Conservation (phyloP, 495 filamentous ascomycete species). For the Tuber indicum region DNA sequence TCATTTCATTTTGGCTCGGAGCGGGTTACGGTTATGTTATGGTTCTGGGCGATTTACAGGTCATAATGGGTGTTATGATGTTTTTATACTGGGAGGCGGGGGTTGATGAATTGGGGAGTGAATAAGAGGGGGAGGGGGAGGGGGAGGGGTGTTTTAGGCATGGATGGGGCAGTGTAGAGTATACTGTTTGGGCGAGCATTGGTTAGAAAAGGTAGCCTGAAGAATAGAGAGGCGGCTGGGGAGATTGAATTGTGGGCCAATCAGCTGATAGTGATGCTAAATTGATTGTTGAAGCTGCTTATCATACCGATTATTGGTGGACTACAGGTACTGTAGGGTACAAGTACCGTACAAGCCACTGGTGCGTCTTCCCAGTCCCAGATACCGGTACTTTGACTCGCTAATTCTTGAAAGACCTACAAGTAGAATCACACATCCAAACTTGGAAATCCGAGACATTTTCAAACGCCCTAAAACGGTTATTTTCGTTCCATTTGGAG, state of each 20-base stretch:
- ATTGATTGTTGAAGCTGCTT: neutral
- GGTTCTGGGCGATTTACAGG: constrained; percentile 1
- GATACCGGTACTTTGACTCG: neutral
- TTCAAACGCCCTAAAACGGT: neutral
- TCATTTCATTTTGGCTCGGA: neutral
- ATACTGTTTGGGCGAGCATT: neutral
- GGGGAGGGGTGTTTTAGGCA: neutral
- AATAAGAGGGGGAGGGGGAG: neutral
- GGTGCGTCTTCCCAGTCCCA: neutral
- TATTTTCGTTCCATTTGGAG: neutral
- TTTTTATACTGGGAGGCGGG: neutral
- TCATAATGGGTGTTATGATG: neutral
- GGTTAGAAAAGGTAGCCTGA: neutral
- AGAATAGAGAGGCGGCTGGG: neutral
- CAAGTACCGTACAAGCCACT: too few species aligned
- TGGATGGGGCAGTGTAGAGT: neutral
- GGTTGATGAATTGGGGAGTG: neutral
- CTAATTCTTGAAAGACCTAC: neutral
- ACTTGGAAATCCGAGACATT: neutral
- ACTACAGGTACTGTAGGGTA: neutral
- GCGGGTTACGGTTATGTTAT: neutral
- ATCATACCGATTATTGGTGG: neutral
- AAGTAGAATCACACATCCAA: neutral
- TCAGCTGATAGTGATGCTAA: neutral
- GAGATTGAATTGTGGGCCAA: neutral